Percentiles rank a stretch among this genome's conserved stretches.
phyloP scores from a whole-genome alignment of 2,329 filamentous ascomycete genomes.

The Alternaria conjuncta region DNA sequence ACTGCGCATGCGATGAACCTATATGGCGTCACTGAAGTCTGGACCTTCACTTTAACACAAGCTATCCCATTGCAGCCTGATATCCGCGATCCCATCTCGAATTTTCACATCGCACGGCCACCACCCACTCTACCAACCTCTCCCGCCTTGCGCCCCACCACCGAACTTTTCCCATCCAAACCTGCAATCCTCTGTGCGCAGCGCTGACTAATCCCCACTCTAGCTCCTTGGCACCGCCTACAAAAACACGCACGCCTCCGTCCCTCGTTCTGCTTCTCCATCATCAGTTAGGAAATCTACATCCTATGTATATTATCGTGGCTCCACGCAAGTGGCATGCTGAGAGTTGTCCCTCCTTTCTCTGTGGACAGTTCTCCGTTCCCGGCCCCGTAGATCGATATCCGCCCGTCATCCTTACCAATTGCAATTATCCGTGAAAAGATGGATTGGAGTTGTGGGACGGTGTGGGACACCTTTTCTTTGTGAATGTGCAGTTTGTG shows the following conservation, averaged over 20 bases:
- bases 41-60: neutral
- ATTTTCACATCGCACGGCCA: neutral
- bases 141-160: neutral
- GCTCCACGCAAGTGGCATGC: conserved; percentile 51
- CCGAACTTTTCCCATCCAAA: conserved; percentile 4
- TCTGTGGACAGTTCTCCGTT: conserved; percentile 52
- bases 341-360: conserved; percentile 48
- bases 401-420: conserved; percentile 50
- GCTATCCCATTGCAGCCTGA: neutral
- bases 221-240: conserved; percentile 1
- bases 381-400: conserved; percentile 51
- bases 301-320: conserved; percentile 44
- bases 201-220: conserved; percentile 5
- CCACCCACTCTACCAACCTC: neutral
- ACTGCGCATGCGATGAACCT: neutral
- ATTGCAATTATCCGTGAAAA: conserved; percentile 49
- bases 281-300: conserved; percentile 48
- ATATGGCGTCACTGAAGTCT: neutral
- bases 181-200: neutral
- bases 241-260: conserved; percentile 32
- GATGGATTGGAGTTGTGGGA: conserved; percentile 53
- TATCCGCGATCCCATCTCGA: neutral
- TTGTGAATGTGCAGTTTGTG: neutral
- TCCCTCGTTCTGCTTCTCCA: conserved; percentile 32
- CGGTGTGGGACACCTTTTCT: conserved; percentile 46